These are phyloP conservation scores for Umbelopsis vinacea DNA, from an alignment of 192 early-diverging fungal genomes.

Conservation along the genomic window DNA sequence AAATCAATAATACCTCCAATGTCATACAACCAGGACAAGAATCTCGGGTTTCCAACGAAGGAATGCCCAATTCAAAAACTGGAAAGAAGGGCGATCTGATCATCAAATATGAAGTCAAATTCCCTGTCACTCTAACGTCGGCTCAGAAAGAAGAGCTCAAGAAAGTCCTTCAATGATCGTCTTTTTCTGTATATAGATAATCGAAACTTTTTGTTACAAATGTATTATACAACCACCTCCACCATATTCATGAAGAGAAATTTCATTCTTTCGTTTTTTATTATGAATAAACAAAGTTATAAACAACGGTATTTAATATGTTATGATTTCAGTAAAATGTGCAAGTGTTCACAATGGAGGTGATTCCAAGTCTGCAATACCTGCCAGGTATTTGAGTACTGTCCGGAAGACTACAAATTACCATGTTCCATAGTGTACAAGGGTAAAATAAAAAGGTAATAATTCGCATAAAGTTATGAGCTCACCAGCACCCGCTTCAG, in stretches of 20 bases:
- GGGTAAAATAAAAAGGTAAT: background rate
- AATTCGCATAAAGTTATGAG: background rate
- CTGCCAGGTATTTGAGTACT: no score
- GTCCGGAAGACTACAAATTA: no score
- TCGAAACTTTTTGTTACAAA: slow-evolving; percentile 16
- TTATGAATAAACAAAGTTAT: background rate
- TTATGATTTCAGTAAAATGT: no score
- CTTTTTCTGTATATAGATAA: slow-evolving; percentile 19
- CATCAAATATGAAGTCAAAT: slow-evolving; percentile 78
- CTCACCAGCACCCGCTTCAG: background rate
- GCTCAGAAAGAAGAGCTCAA: slow-evolving; percentile 73
- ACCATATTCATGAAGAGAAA: no score
- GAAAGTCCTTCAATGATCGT: slow-evolving; percentile 40
- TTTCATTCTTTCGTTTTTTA: background rate
- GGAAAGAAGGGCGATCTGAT: slow-evolving; percentile 89
- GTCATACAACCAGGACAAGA: slow-evolving; percentile 77
- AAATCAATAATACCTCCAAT: slow-evolving; percentile 60
- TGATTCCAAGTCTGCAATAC: no score
- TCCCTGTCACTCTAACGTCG: slow-evolving; percentile 71
- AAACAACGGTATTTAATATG: background rate
- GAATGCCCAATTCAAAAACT: slow-evolving; percentile 93
- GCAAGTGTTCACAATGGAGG: no score
- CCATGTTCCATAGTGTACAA: no score
- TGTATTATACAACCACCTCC: background rate
- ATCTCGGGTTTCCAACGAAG: slow-evolving; percentile 76